Evolutionary conservation across 805 yeast genomes (phyloP).

Genomic region (Wickerhamomyces silvicola): DNA sequence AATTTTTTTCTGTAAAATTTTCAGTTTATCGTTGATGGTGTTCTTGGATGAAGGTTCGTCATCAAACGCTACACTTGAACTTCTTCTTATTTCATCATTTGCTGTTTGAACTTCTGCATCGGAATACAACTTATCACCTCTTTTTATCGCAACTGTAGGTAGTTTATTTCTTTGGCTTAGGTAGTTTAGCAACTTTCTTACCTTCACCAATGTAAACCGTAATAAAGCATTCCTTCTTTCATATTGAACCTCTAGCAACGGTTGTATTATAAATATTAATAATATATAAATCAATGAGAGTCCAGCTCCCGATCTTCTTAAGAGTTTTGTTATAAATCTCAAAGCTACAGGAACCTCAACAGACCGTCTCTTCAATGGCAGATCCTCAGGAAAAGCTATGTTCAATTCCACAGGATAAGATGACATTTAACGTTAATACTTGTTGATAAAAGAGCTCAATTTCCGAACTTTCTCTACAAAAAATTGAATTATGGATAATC

Average conservation of each 20-base stretch:
- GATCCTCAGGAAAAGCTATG: constrained; percentile 19
- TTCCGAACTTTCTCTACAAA: too few relatives aligned
- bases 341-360: constrained; percentile 18
- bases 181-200: constrained; percentile 24
- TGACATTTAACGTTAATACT: too few relatives aligned
- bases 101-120: constrained; percentile 28
- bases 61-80: constrained; percentile 9
- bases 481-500: too few relatives aligned
- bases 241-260: constrained; percentile 32
- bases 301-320: constrained; percentile 30
- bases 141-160: constrained; percentile 37
- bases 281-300: constrained; percentile 25
- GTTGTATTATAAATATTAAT: constrained; percentile 32
- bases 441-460: too few relatives aligned
- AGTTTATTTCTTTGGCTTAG: constrained; percentile 25
- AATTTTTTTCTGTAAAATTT: constrained; percentile 24
- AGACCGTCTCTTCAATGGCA: constrained; percentile 3
- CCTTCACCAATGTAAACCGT: constrained; percentile 20
- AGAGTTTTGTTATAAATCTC: constrained; percentile 19
- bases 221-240: constrained; percentile 32
- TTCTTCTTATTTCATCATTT: constrained; percentile 10
- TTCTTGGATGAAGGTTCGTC: constrained; percentile 8
- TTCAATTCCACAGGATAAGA: too few relatives aligned
- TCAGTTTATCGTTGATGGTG: constrained; percentile 21
- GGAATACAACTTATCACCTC: constrained; percentile 30